These are phyloP conservation scores for Solanum paucissectum DNA, from an alignment of 257 asterid species.

Conservation along the genomic window DNA sequence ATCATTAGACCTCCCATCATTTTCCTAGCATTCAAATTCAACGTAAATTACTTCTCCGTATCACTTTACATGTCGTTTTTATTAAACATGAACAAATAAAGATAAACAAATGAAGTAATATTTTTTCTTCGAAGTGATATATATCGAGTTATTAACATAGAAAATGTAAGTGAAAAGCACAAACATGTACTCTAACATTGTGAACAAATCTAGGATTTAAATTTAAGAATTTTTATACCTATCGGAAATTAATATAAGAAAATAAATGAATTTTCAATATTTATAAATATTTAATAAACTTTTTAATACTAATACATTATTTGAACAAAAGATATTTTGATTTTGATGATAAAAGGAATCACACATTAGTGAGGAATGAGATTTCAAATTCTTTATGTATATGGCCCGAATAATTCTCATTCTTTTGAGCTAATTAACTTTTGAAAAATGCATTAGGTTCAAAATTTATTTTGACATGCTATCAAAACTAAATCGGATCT, in stretches of 20 bases:
- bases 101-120: not conserved
- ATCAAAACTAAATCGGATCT: no score
- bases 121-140: not conserved
- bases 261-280: not conserved
- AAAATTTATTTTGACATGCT: no score
- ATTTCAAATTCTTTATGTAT: no score
- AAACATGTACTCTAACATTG: not conserved
- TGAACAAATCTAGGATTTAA: not conserved
- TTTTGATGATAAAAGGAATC: not conserved
- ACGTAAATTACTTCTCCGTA: not conserved
- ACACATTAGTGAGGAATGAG: not conserved
- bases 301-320: not conserved
- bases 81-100: no score
- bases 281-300: not conserved
- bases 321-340: not conserved
- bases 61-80: not conserved
- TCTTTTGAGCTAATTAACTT: no score
- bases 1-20: conserved; percentile 37
- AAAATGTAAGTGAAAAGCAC: not conserved
- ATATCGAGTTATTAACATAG: not conserved
- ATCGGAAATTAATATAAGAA: not conserved
- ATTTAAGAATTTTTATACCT: not conserved
- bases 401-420: no score
- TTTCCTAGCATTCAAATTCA: conserved; percentile 23
- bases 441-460: no score